Conservation (phyloP, 148 eudicot genomes). For the Selenicereus undatus region DNA sequence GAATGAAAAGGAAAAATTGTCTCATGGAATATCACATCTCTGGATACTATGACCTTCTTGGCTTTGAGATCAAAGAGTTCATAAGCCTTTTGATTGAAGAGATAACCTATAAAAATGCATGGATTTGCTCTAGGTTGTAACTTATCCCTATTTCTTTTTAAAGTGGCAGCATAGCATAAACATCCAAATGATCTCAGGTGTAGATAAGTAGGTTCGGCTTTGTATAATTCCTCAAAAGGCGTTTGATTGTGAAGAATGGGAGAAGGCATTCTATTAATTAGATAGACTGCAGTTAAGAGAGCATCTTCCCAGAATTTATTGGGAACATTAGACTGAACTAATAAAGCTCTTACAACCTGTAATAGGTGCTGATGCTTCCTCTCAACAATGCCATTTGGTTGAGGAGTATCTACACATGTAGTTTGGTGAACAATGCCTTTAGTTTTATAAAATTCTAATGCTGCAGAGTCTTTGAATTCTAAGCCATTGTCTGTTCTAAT, state of each 20-base stretch:
- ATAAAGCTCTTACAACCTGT: neutral
- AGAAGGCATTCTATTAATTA: neutral
- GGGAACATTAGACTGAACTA: slow-evolving; percentile 7
- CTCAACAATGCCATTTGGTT: slow-evolving; percentile 21
- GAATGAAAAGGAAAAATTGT: neutral
- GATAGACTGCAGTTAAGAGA: too few relatives aligned
- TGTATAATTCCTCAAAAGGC: neutral
- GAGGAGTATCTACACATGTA: neutral
- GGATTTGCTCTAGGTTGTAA: neutral
- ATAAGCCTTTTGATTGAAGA: neutral
- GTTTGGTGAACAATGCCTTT: neutral
- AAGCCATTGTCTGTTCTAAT: slow-evolving; percentile 14
- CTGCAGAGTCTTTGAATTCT: neutral
- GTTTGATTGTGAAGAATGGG: neutral
- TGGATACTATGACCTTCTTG: neutral
- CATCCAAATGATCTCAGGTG: neutral
- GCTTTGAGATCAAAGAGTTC: neutral
- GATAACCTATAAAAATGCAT: neutral
- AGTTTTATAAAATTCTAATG: neutral
- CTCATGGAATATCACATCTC: neutral
- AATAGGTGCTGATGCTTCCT: slow-evolving; percentile 17
- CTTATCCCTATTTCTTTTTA: neutral
- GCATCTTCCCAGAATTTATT: neutral
- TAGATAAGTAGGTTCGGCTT: accelerated
- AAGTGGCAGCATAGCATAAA: neutral